Conservation (phyloP, 2,329 filamentous ascomycete species). For the Huntiella bhutanensis region DNA sequence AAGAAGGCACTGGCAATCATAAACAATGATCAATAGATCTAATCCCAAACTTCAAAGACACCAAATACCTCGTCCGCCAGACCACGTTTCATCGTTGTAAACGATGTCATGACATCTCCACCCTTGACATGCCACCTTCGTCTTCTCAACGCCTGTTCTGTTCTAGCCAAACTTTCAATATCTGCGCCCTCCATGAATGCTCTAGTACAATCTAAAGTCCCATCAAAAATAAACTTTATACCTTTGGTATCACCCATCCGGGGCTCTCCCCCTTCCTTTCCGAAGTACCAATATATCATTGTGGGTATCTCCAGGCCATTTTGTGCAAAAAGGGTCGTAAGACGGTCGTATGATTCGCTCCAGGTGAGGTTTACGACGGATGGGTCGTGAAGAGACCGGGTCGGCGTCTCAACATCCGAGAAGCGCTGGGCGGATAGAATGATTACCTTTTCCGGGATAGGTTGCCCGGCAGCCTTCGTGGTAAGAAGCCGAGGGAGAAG, state of each 20-base stretch:
- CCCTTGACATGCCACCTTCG: conserved; percentile 15
- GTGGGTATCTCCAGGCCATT: conserved; percentile 41
- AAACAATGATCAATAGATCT: no score
- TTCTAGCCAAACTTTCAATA: conserved; percentile 24
- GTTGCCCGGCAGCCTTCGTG: conserved; percentile 32
- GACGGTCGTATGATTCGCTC: conserved; percentile 21
- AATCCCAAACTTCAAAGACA: no score
- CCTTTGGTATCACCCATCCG: conserved; percentile 36
- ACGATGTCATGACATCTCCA: conserved; percentile 22
- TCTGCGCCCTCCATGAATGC: conserved; percentile 32
- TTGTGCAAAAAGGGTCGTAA: conserved; percentile 17
- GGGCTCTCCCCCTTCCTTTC: conserved; percentile 28
- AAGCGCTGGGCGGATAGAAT: conserved; percentile 45
- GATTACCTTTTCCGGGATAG: conserved; percentile 42
- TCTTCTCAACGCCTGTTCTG: conserved; percentile 11
- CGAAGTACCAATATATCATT: conserved; percentile 42
- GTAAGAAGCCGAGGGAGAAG: conserved; percentile 27
- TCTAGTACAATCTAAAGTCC: conserved; percentile 17
- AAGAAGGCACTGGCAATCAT: no score
- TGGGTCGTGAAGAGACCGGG: background rate
- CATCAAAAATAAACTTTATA: conserved; percentile 19
- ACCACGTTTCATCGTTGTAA: conserved; percentile 27
- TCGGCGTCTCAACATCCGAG: conserved; percentile 15
- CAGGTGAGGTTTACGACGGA: background rate
- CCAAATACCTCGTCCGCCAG: conserved; percentile 32